Percentiles rank a stretch among this genome's conserved stretches.
phyloP scores from a whole-genome alignment of 441 rosid genomes.

The Gossypium lobatum region DNA sequence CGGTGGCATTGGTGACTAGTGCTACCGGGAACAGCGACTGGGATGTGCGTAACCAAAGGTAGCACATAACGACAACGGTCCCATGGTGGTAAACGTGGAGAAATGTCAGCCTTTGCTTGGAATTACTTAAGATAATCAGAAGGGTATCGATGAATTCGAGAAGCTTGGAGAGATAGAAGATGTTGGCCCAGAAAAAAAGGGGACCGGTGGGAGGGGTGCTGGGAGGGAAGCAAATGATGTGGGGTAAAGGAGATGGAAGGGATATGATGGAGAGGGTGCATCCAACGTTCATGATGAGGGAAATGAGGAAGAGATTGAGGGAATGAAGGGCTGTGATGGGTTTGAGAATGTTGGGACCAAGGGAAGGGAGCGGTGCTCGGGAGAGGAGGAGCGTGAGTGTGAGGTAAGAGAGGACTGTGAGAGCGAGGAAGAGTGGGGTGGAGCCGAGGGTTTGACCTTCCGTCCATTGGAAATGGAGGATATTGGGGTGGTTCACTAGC shows the following conservation, averaged over 20 bases:
- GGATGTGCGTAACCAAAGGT: conserved; percentile 38
- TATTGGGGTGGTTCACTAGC: conserved; percentile 59
- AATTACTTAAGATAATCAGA: conserved; percentile 38
- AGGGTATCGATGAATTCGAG: conserved; percentile 53
- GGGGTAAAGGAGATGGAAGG: conserved; percentile 22
- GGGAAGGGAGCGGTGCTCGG: conserved; percentile 18
- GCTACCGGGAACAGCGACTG: conserved; percentile 57
- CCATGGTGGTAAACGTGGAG: conserved; percentile 74
- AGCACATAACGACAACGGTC: conserved; percentile 54
- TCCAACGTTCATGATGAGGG: conserved; percentile 42
- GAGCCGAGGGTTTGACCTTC: conserved; percentile 59
- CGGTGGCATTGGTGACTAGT: conserved; percentile 41
- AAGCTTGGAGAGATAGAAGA: conserved; percentile 57
- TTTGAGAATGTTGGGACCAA: conserved; percentile 24
- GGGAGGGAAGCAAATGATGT: conserved; percentile 48
- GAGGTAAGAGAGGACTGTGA: conserved; percentile 46
- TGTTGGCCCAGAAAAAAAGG: conserved; percentile 54
- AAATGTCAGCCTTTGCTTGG: conserved; percentile 49
- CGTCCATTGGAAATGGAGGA: conserved; percentile 58
- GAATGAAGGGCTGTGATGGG: conserved; percentile 45
- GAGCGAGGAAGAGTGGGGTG: conserved; percentile 37
- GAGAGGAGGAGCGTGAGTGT: conserved; percentile 38
- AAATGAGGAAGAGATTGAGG: conserved; percentile 31
- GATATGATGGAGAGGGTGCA: conserved; percentile 34
- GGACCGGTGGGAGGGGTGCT: conserved; percentile 31